Evolutionary conservation across 1,284 basidiomycete genomes (phyloP).

Genomic region (Tilletia caries): DNA sequence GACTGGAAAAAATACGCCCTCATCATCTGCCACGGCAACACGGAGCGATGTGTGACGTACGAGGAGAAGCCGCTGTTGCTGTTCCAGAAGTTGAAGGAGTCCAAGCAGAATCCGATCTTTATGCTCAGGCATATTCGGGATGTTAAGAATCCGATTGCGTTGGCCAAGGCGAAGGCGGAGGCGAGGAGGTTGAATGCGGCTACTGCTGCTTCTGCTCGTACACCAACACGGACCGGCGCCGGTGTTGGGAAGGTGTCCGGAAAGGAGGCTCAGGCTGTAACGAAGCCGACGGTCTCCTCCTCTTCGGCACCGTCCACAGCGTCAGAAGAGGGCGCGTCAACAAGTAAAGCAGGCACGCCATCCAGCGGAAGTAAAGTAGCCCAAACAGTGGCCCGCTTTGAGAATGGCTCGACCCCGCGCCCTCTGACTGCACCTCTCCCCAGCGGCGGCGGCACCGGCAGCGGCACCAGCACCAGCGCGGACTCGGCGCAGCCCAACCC

Average conservation of each 20-base stretch:
- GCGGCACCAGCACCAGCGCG: no score
- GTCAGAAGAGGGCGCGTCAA: no score
- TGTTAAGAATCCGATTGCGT: constrained; percentile 78
- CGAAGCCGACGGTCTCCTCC: neutral
- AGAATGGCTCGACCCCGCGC: no score
- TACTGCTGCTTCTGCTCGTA: no score
- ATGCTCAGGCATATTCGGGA: constrained; percentile 97
- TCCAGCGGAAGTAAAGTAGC: neutral
- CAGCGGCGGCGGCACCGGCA: no score
- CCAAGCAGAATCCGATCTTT: constrained; percentile 94
- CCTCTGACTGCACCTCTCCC: no score
- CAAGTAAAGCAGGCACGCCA: no score
- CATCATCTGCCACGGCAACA: constrained; percentile 94
- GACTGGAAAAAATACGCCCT: constrained; percentile 98
- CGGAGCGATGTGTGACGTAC: constrained; percentile 88
- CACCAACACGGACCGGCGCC: no score
- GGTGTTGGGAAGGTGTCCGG: neutral
- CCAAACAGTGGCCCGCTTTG: neutral
- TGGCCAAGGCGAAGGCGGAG: constrained; percentile 46
- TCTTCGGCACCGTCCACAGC: neutral
- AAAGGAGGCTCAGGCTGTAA: neutral
- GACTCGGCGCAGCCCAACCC: no score
- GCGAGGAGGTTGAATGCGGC: neutral
- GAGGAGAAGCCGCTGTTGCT: constrained; percentile 95
- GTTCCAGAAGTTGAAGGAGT: constrained; percentile 95